Conservation (phyloP, 2,329 filamentous ascomycete species). For the Pyricularia pennisetigena region DNA sequence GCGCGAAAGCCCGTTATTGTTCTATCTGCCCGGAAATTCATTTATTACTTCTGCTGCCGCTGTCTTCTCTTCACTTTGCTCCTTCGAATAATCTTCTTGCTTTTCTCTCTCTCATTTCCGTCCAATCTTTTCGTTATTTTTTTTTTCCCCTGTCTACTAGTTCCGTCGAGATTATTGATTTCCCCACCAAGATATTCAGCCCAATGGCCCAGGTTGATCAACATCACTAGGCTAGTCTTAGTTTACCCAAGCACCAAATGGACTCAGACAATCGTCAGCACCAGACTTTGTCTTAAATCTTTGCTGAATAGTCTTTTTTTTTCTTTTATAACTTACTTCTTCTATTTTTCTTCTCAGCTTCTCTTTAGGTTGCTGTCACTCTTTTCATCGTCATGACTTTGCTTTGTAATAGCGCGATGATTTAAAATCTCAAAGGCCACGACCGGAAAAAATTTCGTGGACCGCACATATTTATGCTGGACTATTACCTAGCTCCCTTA, state of each 20-base stretch:
- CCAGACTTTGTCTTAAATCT: neutral
- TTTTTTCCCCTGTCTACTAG: neutral
- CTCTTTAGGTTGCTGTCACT: neutral
- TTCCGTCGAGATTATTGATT: neutral
- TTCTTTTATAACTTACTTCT: neutral
- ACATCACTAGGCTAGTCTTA: neutral
- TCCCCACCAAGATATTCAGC: neutral
- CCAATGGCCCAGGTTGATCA: neutral
- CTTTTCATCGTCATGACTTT: neutral
- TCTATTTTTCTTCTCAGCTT: neutral
- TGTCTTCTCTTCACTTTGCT: neutral
- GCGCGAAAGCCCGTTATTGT: neutral
- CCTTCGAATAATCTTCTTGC: neutral
- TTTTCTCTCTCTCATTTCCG: neutral
- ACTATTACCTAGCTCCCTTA: neutral
- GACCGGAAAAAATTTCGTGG: too few relatives aligned
- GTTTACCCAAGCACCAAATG: neutral
- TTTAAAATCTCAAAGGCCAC: neutral
- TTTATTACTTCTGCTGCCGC: neutral
- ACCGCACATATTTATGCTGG: neutral
- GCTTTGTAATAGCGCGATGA: neutral
- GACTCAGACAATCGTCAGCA: neutral
- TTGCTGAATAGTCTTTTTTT: neutral
- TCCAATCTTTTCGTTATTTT: neutral
- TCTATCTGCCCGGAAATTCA: neutral